phyloP scores from a whole-genome alignment of 352 stramenopile genomes.

The Globisporangium megalacanthum region DNA sequence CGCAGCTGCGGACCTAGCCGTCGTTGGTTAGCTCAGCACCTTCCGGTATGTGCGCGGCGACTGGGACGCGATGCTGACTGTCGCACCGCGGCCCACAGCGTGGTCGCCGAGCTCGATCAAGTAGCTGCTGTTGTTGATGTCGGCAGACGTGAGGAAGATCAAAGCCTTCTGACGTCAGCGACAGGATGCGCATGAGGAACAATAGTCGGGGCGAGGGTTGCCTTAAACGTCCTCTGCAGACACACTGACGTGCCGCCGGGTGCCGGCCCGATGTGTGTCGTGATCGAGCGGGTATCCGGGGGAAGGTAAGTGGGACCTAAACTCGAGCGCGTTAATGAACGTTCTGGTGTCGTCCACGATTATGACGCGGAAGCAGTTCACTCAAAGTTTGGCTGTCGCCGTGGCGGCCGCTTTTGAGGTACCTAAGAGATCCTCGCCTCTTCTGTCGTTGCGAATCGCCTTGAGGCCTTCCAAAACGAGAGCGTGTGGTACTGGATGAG shows the following conservation, averaged over 20 bases:
- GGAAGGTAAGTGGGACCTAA: slow-evolving; percentile 55
- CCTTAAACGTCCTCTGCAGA: slow-evolving; percentile 67
- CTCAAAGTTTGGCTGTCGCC: slow-evolving; percentile 6
- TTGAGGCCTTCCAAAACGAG: slow-evolving; percentile 58
- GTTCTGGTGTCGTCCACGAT: slow-evolving; percentile 33
- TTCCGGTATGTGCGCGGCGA: slow-evolving; percentile 44
- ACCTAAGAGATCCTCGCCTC: background rate
- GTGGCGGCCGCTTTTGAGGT: slow-evolving; percentile 8
- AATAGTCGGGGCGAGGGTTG: slow-evolving; percentile 33
- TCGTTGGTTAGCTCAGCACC: slow-evolving; percentile 63
- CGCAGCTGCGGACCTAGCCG: slow-evolving; percentile 54
- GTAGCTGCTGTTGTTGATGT: slow-evolving; percentile 60
- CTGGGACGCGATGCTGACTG: slow-evolving; percentile 57
- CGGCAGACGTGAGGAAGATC: slow-evolving; percentile 58
- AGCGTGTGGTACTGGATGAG: slow-evolving; percentile 37
- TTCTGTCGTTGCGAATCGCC: background rate
- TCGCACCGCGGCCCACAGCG: slow-evolving; percentile 58
- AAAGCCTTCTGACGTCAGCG: slow-evolving; percentile 17
- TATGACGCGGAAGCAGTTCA: slow-evolving; percentile 31
- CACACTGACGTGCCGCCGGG: slow-evolving; percentile 48
- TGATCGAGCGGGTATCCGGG: slow-evolving; percentile 50
- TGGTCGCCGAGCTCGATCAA: slow-evolving; percentile 52
- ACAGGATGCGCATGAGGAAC: slow-evolving; percentile 51
- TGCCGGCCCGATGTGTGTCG: slow-evolving; percentile 53
- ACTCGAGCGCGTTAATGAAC: slow-evolving; percentile 39